Evolutionary conservation across 1,284 basidiomycete genomes (phyloP).

Genomic region (Coniferiporia sulphurascens): DNA sequence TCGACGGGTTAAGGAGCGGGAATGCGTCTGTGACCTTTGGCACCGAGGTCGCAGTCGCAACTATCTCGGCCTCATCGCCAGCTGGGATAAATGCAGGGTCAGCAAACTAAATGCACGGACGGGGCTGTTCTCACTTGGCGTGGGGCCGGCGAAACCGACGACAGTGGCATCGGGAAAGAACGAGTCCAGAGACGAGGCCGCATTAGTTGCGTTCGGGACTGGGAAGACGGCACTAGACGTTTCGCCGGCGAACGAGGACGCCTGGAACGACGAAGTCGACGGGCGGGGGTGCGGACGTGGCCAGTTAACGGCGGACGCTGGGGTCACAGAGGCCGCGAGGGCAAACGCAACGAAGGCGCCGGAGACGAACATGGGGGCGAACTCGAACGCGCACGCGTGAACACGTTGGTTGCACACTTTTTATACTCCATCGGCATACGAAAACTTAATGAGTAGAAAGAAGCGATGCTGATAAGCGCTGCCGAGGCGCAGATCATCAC

Average conservation of each 20-base stretch:
- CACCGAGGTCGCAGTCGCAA: constrained; percentile 39
- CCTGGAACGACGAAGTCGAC: constrained; percentile 11
- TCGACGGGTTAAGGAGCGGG: constrained; percentile 34
- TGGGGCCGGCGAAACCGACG: constrained; percentile 45
- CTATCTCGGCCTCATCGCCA: constrained; percentile 44
- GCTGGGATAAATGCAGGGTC: constrained; percentile 26
- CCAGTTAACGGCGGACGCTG: not conserved
- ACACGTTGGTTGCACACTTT: no score
- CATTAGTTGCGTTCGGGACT: constrained; percentile 28
- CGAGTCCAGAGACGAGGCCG: constrained; percentile 22
- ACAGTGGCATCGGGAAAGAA: constrained; percentile 39
- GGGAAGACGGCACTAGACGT: constrained; percentile 30
- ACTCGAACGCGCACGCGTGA: no score
- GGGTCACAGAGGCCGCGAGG: not conserved
- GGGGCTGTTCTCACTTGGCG: constrained; percentile 30
- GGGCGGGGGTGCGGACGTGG: not conserved
- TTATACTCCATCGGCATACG: no score
- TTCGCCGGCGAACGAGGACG: constrained; percentile 32
- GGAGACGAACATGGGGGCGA: no score
- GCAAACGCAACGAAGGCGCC: not conserved
- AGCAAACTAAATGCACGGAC: not conserved
- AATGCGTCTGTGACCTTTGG: constrained; percentile 35
- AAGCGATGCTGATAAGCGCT: no score
- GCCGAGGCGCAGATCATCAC: no score
- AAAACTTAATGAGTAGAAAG: no score